Evolutionary conservation across 2,329 filamentous ascomycete species (phyloP).

Genomic region (Biscogniauxia marginata): DNA sequence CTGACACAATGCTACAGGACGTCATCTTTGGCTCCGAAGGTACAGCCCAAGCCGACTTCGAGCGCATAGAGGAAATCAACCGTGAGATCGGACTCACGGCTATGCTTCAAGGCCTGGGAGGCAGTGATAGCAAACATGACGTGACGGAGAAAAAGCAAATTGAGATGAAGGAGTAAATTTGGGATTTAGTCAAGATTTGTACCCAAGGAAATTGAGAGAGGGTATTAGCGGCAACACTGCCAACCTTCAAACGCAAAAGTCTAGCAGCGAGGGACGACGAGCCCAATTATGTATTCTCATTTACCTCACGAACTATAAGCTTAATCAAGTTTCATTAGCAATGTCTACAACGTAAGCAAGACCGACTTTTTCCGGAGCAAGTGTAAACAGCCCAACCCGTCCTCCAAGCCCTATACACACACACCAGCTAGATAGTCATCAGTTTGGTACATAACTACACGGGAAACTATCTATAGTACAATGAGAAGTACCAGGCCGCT

Average conservation of each 20-base stretch:
- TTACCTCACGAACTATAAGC: background rate
- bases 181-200: too few relatives aligned
- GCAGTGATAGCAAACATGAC: conserved; percentile 22
- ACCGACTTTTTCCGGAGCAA: background rate
- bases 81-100: conserved; percentile 61
- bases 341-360: background rate
- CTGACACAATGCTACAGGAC: conserved; percentile 42
- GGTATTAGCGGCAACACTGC: too few relatives aligned
- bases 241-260: background rate
- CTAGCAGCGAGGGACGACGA: background rate
- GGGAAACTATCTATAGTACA: background rate
- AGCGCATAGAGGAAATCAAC: conserved; percentile 73
- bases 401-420: conserved; percentile 12
- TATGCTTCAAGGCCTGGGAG: conserved; percentile 33
- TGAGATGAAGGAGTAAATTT: conserved; percentile 9
- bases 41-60: conserved; percentile 63
- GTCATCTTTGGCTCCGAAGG: conserved; percentile 66
- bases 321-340: background rate
- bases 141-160: conserved; percentile 24
- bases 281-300: background rate
- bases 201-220: too few relatives aligned
- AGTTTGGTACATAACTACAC: background rate
- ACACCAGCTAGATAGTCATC: background rate
- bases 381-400: background rate
- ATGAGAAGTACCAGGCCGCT: too few relatives aligned